Base-by-base conservation (phyloP, 352 stramenopile genomes). In the Bremia lactucae region DNA sequence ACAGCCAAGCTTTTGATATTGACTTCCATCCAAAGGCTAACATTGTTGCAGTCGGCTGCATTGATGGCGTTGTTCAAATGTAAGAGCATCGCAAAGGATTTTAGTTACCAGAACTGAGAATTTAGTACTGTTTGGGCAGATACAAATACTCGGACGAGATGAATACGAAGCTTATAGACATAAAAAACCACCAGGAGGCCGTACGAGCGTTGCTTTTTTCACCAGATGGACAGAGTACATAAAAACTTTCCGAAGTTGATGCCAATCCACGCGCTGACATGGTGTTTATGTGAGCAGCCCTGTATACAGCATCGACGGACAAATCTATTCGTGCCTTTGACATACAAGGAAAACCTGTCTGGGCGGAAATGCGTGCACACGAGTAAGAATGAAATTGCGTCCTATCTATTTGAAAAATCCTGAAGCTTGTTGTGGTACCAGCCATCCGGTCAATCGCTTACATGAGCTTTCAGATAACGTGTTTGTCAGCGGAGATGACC, bases 321-420 rank as follows among this genome's bases (percentile, higher is more conserved):
- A 82, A 79, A 21, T 92, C 79, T 6, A 89, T 92, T 45, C 79
- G 79, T 34, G 76, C 76, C 16, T 88, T 86, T 36, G 79, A 89
- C 46, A 82, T 74, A 6, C 61, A 80, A 8, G 79, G 79, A 43
- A 87, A 84, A 15, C 66, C 68, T 1, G 74, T 68, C 28, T 92
- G 79, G 79, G 75, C 79, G 0, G 76, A 89, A 58, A 67, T 89
- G 40, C 77, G 76, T 14, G 76, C 79, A 15, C 79, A 92, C 52
- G 65, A 87, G 72, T 85, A 74, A 48, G 37, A 35, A 39, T 10
- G 9, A 44, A n/a, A 42, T 13, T 24, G 25, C 13, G 10, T 9
- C 29, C 14, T 29, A 24, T 6, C 9, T 24, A 18, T 15, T 29
- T 22, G 20, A 25, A 5, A 2, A 18, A 28, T 13, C 14, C 33